Evolutionary conservation across 306 rosid genomes (phyloP), one percentile per base, ranked within the genome.

Genomic region (Cucurbita ficifolia): DNA sequence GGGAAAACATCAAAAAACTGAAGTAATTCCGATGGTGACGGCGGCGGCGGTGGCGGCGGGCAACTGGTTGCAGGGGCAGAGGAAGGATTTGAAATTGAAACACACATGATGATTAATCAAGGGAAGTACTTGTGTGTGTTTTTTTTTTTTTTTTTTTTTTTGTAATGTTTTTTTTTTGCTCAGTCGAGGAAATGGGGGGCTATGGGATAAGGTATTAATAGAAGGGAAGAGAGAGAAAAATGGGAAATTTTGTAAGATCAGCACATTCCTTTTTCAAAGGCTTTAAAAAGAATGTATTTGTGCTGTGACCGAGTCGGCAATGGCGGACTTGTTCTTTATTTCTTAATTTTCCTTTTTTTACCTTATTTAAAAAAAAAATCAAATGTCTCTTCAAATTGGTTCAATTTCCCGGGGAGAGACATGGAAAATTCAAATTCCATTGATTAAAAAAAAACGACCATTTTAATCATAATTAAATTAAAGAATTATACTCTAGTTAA

Each of bases 201-300:
- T 21, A 33, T 2, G 70, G 59, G 77, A 58, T 40, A 61, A 48
- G 77, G 57, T 75, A 75, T 75, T 43, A 58, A 74, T 75, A 75
- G 70, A 57, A 46, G 71, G 71, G 46, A 48, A 35, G 54, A n/a
- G 53, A 42, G 48, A 35, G 65, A 43, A 10, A 51, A 14, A 4
- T 14, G 5, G 53, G 33, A 29, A 29, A 14, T 49, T 48, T 4
- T 40, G 6, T 9, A 40, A 40, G 14, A 6, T 49, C 53, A 49
- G 6, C 53, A 14, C 18, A 49, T 14, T 4, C 18, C 53, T 49
- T 49, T 49, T 49, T 49, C 0, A 49, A 46, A 46, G 16, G 16
- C 6, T 46, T 49, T 49, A 5, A 49, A 49, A 49, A 14, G 18
- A 49, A 14, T 5, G 53, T 49, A 49, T 1, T 49, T 49, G 7